These are phyloP conservation scores for Colletotrichum somersetense DNA, from an alignment of 2,329 filamentous ascomycete species.

Conservation along the genomic window DNA sequence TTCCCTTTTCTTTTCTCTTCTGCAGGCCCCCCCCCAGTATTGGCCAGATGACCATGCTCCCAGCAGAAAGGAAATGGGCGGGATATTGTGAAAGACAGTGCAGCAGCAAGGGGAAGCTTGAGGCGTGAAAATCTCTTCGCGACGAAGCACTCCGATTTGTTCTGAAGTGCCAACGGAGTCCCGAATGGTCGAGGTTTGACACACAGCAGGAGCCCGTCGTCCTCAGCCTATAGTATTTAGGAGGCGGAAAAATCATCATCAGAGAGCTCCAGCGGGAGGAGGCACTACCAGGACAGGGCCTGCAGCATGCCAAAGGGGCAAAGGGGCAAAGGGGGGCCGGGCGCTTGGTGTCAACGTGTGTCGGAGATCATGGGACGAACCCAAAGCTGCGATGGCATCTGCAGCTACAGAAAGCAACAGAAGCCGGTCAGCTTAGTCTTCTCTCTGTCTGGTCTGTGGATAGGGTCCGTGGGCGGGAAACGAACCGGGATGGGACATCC, in stretches of 20 bases:
- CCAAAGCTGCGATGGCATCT: conserved; percentile 21
- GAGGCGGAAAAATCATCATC: conserved; percentile 21
- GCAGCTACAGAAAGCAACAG: not conserved
- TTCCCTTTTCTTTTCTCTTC: not conserved
- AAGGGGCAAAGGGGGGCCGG: conserved; percentile 16
- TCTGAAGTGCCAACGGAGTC: conserved; percentile 11
- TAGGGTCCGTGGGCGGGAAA: conserved; percentile 10
- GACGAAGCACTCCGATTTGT: conserved; percentile 31
- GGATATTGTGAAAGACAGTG: conserved; percentile 39
- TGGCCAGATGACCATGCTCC: conserved; percentile 14
- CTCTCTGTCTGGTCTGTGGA: not conserved
- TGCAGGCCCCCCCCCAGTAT: not conserved
- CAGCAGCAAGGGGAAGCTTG: conserved; percentile 28
- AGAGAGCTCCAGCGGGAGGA: conserved; percentile 36
- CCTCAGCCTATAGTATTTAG: not conserved
- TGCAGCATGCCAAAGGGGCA: conserved; percentile 32
- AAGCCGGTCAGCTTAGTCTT: not conserved
- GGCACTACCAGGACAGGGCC: conserved; percentile 37
- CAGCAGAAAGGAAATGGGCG: conserved; percentile 20
- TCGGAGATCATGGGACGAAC: conserved; percentile 34
- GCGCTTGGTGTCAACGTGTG: conserved; percentile 3
- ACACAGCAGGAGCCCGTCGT: not conserved
- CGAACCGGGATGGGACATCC: not conserved
- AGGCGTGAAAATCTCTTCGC: conserved; percentile 29
- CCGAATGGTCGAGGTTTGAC: conserved; percentile 3